A percentile compares a stretch with the other conserved stretches of the same genome.
phyloP scores from a whole-genome alignment of 371 early-diverging fungal species.

The Mucor racemosus region DNA sequence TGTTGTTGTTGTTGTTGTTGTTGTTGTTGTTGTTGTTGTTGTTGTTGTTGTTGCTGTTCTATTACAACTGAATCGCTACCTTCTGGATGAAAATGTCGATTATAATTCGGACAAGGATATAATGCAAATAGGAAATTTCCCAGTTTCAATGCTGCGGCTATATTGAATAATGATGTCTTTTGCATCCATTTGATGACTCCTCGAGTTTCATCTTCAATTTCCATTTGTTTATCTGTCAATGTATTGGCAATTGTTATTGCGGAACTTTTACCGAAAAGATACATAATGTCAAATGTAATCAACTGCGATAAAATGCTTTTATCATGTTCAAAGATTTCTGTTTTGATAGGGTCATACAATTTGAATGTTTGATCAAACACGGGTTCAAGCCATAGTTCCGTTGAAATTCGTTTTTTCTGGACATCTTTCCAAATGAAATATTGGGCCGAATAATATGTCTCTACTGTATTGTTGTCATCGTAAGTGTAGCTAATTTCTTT shows the following conservation, averaged over 20 bases:
- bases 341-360: slow-evolving; percentile 47
- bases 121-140: slow-evolving; percentile 49
- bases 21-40: not conserved
- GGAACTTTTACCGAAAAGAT: slow-evolving; percentile 59
- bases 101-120: slow-evolving; percentile 46
- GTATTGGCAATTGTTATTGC: slow-evolving; percentile 36
- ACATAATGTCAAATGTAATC: slow-evolving; percentile 79
- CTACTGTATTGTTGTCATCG: slow-evolving; percentile 4
- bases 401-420: slow-evolving; percentile 60
- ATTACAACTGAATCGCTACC: not conserved
- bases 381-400: slow-evolving; percentile 84
- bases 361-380: slow-evolving; percentile 32
- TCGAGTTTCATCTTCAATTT: not conserved
- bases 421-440: slow-evolving; percentile 74
- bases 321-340: slow-evolving; percentile 63
- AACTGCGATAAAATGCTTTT: slow-evolving; percentile 65
- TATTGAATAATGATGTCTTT: slow-evolving; percentile 52
- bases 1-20: not conserved
- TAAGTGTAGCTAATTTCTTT: slow-evolving; percentile 55
- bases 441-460: slow-evolving; percentile 59
- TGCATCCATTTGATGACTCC: slow-evolving; percentile 27
- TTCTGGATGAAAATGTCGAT: not conserved
- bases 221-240: not conserved
- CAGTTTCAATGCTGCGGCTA: slow-evolving; percentile 51
- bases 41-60: slow-evolving; percentile 13